Percentiles rank a stretch among this genome's conserved stretches.
Conservation (phyloP, 2,329 filamentous ascomycete genomes). For the Alternaria brassicicola region DNA sequence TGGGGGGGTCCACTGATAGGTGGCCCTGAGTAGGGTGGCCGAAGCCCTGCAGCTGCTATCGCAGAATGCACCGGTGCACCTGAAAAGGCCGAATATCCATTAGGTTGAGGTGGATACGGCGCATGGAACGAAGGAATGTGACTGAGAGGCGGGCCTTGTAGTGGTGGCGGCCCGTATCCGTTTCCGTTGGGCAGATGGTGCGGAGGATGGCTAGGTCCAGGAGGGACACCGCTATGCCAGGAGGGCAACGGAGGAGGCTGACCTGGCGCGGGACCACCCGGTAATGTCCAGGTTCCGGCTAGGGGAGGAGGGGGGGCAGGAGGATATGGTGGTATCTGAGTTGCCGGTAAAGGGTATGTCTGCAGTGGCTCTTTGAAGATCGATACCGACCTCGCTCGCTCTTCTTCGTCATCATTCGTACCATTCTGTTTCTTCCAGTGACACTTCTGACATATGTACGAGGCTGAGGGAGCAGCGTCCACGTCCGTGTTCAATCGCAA, state of each 20-base stretch:
- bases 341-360: conserved; percentile 40
- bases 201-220: conserved; percentile 30
- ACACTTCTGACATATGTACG: conserved; percentile 57
- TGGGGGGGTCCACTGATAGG: conserved; percentile 38
- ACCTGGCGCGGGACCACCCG: conserved; percentile 24
- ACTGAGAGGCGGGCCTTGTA: conserved; percentile 30
- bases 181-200: conserved; percentile 43
- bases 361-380: conserved; percentile 43
- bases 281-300: conserved; percentile 30
- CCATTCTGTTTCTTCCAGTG: conserved; percentile 54
- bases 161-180: conserved; percentile 29
- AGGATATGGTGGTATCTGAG: conserved; percentile 37
- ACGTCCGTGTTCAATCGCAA: conserved; percentile 35
- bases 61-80: conserved; percentile 38
- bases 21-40: conserved; percentile 37
- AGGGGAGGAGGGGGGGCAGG: conserved; percentile 24
- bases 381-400: conserved; percentile 38
- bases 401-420: conserved; percentile 37
- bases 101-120: conserved; percentile 39
- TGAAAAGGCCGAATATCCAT: conserved; percentile 44
- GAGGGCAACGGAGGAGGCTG: conserved; percentile 40
- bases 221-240: conserved; percentile 39
- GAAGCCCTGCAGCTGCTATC: conserved; percentile 36
- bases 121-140: conserved; percentile 43
- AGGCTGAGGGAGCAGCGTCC: conserved; percentile 12